phyloP scores from a whole-genome alignment of 306 rosid genomes.

The Pueraria montana region DNA sequence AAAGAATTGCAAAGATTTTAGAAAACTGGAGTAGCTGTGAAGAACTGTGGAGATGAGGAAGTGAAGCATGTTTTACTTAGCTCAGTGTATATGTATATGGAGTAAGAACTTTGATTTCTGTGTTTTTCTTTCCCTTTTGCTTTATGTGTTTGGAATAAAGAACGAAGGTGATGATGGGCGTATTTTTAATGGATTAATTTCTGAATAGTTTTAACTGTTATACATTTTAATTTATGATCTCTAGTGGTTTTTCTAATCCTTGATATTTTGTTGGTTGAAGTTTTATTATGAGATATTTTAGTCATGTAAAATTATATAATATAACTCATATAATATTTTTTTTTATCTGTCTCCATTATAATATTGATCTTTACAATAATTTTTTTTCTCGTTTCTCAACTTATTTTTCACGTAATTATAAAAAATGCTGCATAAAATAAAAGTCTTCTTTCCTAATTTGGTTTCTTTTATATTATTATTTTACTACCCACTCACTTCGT shows the following conservation, averaged over 20 bases:
- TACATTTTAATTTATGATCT: slow-evolving; percentile 20
- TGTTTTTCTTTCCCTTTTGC: slow-evolving; percentile 28
- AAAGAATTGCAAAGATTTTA: not conserved
- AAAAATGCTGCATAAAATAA: not conserved
- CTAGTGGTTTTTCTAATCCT: not conserved
- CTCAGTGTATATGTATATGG: slow-evolving; percentile 62
- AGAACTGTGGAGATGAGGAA: not conserved
- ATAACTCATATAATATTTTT: not conserved
- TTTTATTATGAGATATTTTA: slow-evolving; percentile 19
- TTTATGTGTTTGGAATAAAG: slow-evolving; percentile 61
- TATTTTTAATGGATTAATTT: slow-evolving; percentile 33
- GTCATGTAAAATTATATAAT: not conserved
- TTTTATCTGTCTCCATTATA: not conserved
- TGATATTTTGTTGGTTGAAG: slow-evolving; percentile 34
- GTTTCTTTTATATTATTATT: slow-evolving; percentile 23
- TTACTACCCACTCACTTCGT: slow-evolving; percentile 21
- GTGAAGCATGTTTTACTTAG: slow-evolving; percentile 37
- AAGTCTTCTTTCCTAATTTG: not conserved
- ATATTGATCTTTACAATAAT: not conserved
- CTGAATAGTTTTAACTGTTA: slow-evolving; percentile 38
- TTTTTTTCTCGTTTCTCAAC: not conserved
- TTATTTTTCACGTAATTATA: not conserved
- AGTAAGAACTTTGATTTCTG: slow-evolving; percentile 44
- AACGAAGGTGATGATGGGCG: slow-evolving; percentile 40
- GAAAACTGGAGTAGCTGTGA: slow-evolving; percentile 38